phyloP scores from a whole-genome alignment of 257 asterid species.

The Petunia axillaris region DNA sequence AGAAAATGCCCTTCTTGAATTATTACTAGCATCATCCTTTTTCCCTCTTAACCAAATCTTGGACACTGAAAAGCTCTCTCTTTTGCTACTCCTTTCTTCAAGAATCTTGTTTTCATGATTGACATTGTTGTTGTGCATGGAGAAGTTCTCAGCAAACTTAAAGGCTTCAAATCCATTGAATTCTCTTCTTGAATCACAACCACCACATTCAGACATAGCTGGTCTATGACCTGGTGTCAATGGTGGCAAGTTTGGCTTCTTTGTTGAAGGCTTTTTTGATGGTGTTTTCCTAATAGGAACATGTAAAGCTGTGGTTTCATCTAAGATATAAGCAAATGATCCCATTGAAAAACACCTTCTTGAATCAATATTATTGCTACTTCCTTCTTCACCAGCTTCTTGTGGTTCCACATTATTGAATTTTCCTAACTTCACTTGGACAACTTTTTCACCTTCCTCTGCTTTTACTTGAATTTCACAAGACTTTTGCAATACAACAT shows the following conservation, averaged over 20 bases:
- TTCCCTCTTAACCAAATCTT: constrained; percentile 75
- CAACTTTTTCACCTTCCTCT: constrained; percentile 59
- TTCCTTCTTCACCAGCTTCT: constrained; percentile 38
- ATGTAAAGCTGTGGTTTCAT: constrained; percentile 63
- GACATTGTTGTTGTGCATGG: background rate
- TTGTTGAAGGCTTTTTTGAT: constrained; percentile 53
- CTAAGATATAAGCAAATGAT: constrained; percentile 91
- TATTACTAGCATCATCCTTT: constrained; percentile 35
- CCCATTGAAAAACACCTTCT: constrained; percentile 97
- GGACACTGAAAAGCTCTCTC: constrained; percentile 77
- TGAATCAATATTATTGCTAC: constrained; percentile 46
- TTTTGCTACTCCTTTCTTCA: constrained; percentile 41
- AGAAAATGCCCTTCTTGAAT: constrained; percentile 65
- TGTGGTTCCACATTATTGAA: constrained; percentile 62
- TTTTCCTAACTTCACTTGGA: constrained; percentile 82
- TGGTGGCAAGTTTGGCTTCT: constrained; percentile 52
- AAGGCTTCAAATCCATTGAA: constrained; percentile 65
- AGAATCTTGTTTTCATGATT: constrained; percentile 35
- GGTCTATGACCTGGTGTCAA: constrained; percentile 60
- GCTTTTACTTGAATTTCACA: constrained; percentile 53
- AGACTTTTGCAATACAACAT: constrained; percentile 39
- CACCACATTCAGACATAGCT: constrained; percentile 88
- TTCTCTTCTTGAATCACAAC: constrained; percentile 71
- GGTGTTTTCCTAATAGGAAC: constrained; percentile 76
- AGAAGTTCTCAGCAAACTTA: constrained; percentile 27